Evolutionary conservation across 1,284 basidiomycete genomes (phyloP).

Genomic region (Microstroma glucosiphilum): DNA sequence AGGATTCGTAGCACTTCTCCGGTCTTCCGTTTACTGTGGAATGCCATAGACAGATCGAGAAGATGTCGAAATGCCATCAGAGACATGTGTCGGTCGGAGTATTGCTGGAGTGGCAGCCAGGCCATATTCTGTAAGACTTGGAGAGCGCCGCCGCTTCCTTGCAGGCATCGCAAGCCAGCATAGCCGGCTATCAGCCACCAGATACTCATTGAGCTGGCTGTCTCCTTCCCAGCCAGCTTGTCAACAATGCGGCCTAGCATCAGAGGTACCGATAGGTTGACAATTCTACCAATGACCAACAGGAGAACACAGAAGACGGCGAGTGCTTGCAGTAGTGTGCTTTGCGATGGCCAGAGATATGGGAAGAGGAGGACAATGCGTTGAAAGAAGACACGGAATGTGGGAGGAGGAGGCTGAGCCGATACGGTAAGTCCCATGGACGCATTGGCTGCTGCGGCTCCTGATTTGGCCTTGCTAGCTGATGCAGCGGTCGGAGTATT

Average conservation of each 20-base stretch:
- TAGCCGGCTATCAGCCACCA: constrained; percentile 46
- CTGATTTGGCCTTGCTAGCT: background rate
- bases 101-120: constrained; percentile 79
- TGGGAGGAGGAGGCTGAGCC: constrained; percentile 35
- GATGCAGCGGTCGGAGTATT: constrained; percentile 10
- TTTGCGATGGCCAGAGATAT: constrained; percentile 74
- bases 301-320: constrained; percentile 66
- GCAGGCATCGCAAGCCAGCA: constrained; percentile 51
- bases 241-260: constrained; percentile 65
- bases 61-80: constrained; percentile 48
- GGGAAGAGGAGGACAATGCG: constrained; percentile 62
- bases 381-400: constrained; percentile 34
- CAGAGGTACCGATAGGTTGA: constrained; percentile 69
- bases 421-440: constrained; percentile 42
- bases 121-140: constrained; percentile 30
- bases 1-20: constrained; percentile 64
- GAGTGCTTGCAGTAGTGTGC: constrained; percentile 61
- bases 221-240: constrained; percentile 33
- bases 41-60: constrained; percentile 66
- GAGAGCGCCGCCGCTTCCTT: constrained; percentile 51
- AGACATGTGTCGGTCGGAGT: constrained; percentile 56
- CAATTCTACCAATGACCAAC: constrained; percentile 65
- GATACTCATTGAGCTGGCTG: constrained; percentile 18
- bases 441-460: constrained; percentile 24
- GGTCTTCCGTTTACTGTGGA: constrained; percentile 68